These are phyloP conservation scores for Aspergillus bertholletiae DNA, from an alignment of 495 filamentous ascomycete species.

Conservation along the genomic window DNA sequence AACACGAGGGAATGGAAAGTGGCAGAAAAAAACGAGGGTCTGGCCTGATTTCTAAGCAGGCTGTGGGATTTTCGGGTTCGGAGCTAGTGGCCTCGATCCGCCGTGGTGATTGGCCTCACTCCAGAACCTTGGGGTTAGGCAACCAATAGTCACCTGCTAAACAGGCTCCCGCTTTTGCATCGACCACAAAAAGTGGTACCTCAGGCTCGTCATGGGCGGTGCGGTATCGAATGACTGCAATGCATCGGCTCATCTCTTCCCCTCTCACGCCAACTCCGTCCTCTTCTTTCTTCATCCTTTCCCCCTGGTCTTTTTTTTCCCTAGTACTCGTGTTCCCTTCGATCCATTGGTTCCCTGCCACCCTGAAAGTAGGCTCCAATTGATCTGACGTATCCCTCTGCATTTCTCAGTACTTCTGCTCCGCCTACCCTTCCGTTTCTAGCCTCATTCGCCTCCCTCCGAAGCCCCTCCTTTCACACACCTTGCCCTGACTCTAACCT, in stretches of 20 bases:
- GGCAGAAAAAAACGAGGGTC: slow-evolving; percentile 8
- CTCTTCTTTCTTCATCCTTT: neutral
- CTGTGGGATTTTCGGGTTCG: neutral
- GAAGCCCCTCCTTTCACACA: slow-evolving; percentile 4
- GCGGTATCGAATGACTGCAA: neutral
- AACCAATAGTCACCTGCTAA: neutral
- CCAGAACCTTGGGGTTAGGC: neutral
- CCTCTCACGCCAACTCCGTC: neutral
- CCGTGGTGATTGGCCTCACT: neutral
- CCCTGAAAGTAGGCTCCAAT: neutral
- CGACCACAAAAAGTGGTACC: too few relatives aligned
- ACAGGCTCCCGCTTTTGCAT: neutral
- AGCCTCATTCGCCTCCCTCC: neutral
- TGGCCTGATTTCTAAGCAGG: slow-evolving; percentile 23
- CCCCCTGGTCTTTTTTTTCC: neutral
- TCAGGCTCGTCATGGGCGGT: neutral
- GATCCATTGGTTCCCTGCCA: neutral
- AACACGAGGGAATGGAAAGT: neutral
- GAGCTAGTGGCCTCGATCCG: neutral
- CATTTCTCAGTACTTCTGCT: neutral
- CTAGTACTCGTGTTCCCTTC: neutral
- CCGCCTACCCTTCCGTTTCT: neutral
- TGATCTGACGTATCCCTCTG: neutral
- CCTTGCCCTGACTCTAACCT: neutral
- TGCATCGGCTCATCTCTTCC: neutral